A percentile compares a stretch with the other conserved stretches of the same genome.
These are phyloP conservation scores for Podosphaera aphanis DNA, from an alignment of 2,329 filamentous ascomycete species.

Conservation along the genomic window DNA sequence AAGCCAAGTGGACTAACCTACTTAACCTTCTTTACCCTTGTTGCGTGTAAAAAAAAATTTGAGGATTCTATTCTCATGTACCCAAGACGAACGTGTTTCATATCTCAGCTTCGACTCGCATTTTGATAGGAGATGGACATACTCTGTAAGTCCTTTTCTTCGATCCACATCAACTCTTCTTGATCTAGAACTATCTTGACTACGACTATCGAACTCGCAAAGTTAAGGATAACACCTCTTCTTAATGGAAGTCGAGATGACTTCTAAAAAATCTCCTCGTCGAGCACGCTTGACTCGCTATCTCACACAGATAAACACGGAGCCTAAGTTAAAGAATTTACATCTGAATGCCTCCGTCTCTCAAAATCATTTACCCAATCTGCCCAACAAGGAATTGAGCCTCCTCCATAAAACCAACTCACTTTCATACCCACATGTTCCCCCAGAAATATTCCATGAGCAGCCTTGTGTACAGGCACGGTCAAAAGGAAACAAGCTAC, in stretches of 20 bases:
- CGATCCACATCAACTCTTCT: too few species aligned
- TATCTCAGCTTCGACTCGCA: too few species aligned
- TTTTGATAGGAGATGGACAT: too few species aligned
- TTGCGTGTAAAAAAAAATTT: too few species aligned
- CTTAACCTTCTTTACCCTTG: too few species aligned
- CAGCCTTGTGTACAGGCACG: neutral
- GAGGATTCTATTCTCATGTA: too few species aligned
- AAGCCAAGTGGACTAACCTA: too few species aligned
- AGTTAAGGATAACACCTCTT: neutral
- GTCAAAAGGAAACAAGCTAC: neutral
- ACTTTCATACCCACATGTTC: neutral
- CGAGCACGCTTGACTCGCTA: conserved; percentile 5
- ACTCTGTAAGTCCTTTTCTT: too few species aligned
- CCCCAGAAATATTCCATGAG: neutral
- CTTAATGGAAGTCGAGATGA: neutral
- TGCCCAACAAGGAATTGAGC: neutral
- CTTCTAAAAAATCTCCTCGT: conserved; percentile 2
- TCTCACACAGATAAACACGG: conserved; percentile 4
- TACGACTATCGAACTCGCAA: too few species aligned
- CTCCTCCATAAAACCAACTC: neutral
- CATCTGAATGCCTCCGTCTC: neutral
- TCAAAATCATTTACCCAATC: neutral
- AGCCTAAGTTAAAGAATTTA: conserved; percentile 5
- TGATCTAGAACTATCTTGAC: too few species aligned
- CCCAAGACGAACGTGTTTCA: too few species aligned